Evolutionary conservation across 208 protist genomes (phyloP).

Genomic region (Porcisia hertigi): DNA sequence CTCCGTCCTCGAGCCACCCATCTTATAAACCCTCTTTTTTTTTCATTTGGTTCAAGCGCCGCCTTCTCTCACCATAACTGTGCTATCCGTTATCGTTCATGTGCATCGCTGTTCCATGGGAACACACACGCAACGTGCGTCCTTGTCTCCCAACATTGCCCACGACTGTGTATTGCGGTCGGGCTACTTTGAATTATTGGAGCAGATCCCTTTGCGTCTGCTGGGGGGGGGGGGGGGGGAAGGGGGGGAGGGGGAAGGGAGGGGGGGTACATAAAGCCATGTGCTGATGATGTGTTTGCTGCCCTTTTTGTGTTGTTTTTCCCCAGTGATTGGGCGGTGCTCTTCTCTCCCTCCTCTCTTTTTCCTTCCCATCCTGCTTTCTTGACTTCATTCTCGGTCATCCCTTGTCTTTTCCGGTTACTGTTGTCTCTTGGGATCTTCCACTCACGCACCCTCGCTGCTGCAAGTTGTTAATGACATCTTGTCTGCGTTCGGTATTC

Average conservation of each 20-base stretch:
- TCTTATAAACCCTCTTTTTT: neutral
- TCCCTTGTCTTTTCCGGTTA: neutral
- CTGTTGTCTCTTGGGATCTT: neutral
- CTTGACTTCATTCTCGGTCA: neutral
- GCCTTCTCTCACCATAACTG: neutral
- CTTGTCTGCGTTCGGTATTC: too few species aligned
- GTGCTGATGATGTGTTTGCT: neutral
- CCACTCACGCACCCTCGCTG: neutral
- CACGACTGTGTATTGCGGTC: neutral
- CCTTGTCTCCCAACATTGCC: neutral
- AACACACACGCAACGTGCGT: neutral
- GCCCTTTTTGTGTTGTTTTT: neutral
- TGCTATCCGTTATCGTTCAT: neutral
- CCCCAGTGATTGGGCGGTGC: neutral
- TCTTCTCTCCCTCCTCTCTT: neutral
- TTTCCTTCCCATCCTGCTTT: neutral
- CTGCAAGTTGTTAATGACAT: too few species aligned
- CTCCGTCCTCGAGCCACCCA: neutral
- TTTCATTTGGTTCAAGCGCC: neutral
- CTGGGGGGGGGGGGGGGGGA: neutral
- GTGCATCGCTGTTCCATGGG: too few species aligned
- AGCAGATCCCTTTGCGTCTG: neutral
- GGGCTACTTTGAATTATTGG: neutral
- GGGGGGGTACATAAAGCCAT: too few species aligned
- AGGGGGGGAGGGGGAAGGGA: too few species aligned